phyloP scores from a whole-genome alignment of 805 yeast species.

The Candida nanaspora region DNA sequence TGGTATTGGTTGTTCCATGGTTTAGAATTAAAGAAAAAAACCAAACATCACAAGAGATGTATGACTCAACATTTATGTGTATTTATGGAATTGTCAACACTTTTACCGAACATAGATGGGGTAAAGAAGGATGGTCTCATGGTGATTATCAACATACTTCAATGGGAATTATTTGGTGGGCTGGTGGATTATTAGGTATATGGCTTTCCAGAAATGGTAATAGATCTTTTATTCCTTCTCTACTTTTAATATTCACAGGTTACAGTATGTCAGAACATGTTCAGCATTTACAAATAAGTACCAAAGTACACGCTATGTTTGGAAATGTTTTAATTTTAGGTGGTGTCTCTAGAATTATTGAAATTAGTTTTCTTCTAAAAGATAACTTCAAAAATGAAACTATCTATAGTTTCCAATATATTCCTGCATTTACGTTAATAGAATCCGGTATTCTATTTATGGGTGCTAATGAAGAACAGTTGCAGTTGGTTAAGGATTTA shows the following conservation, averaged over 20 bases:
- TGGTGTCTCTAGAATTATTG: constrained; percentile 69
- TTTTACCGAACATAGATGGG: constrained; percentile 96
- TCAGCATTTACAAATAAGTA: constrained; percentile 68
- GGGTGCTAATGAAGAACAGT: constrained; percentile 91
- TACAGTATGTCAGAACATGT: constrained; percentile 91
- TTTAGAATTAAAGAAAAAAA: constrained; percentile 32
- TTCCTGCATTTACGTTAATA: constrained; percentile 77
- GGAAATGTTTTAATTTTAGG: constrained; percentile 76
- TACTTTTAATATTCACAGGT: constrained; percentile 81
- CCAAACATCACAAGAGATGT: constrained; percentile 68
- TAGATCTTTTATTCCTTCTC: constrained; percentile 73
- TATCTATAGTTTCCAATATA: constrained; percentile 69
- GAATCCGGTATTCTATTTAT: constrained; percentile 78
- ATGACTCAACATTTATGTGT: constrained; percentile 74
- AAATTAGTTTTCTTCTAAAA: constrained; percentile 66
- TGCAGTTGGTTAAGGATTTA: constrained; percentile 57
- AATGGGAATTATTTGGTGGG: constrained; percentile 97
- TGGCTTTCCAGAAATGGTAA: constrained; percentile 61
- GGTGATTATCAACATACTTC: constrained; percentile 94
- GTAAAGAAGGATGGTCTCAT: constrained; percentile 78
- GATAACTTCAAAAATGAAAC: constrained; percentile 46
- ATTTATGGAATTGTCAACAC: constrained; percentile 92
- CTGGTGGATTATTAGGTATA: constrained; percentile 83
- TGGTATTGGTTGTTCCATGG: constrained; percentile 72
- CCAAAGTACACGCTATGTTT: constrained; percentile 83